phyloP scores from a whole-genome alignment of 805 yeast species.

The Zygoascus biomembranicola region DNA sequence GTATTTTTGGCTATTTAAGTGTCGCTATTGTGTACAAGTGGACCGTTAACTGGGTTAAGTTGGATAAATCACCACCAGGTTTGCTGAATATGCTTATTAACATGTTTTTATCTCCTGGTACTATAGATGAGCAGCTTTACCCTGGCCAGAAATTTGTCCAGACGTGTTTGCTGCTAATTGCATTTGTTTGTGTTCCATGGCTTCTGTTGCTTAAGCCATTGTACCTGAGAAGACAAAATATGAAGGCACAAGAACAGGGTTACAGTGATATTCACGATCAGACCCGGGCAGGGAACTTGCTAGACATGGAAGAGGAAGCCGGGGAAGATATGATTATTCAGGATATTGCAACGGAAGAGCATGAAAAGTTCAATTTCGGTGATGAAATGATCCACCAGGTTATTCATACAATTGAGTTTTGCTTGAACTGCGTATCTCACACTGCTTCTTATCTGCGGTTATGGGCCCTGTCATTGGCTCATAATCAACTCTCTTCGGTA shows the following conservation, averaged over 20 bases:
- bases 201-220: slow-evolving; percentile 78
- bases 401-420: slow-evolving; percentile 94
- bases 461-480: slow-evolving; percentile 97
- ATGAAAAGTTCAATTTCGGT: slow-evolving; percentile 65
- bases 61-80: slow-evolving; percentile 81
- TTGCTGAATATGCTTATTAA: slow-evolving; percentile 88
- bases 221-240: slow-evolving; percentile 50
- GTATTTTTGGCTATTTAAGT: slow-evolving; percentile 88
- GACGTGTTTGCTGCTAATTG: slow-evolving; percentile 57
- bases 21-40: slow-evolving; percentile 86
- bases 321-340: slow-evolving; percentile 24
- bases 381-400: slow-evolving; percentile 96
- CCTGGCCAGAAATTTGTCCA: slow-evolving; percentile 75
- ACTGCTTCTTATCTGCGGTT: slow-evolving; percentile 93
- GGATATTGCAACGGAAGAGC: slow-evolving; percentile 34
- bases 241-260: slow-evolving; percentile 38
- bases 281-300: slow-evolving; percentile 25
- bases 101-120: slow-evolving; percentile 93
- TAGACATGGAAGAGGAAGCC: slow-evolving; percentile 26
- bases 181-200: slow-evolving; percentile 91
- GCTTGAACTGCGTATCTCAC: slow-evolving; percentile 93
- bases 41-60: slow-evolving; percentile 84
- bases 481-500: slow-evolving; percentile 88
- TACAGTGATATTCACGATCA: slow-evolving; percentile 43
- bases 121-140: slow-evolving; percentile 69